These are phyloP conservation scores for Moniliella sp. DNA, from an alignment of 1,284 basidiomycete genomes.

Conservation along the genomic window DNA sequence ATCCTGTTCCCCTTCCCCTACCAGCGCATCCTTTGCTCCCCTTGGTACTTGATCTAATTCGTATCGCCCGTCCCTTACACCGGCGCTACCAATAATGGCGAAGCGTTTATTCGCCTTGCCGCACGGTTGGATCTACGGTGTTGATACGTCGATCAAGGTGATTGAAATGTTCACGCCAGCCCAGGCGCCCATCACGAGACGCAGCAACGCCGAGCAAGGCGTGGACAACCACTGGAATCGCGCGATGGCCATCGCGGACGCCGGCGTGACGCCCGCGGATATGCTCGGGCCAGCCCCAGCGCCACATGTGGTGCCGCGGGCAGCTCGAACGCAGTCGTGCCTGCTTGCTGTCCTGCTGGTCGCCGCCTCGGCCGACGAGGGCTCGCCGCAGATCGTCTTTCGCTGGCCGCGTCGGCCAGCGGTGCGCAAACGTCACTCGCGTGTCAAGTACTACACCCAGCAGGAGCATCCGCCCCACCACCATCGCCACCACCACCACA, in stretches of 20 bases:
- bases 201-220: not conserved
- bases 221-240: no score
- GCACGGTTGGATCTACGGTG: no score
- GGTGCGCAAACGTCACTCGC: slow-evolving; percentile 16
- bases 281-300: not conserved
- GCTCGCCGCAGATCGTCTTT: slow-evolving; percentile 21
- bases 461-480: not conserved
- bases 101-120: no score
- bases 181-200: not conserved
- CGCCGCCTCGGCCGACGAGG: slow-evolving; percentile 19
- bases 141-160: no score
- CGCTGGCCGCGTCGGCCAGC: slow-evolving; percentile 23
- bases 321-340: no score
- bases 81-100: no score
- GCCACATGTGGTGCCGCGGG: no score
- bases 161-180: not conserved
- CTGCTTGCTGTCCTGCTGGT: slow-evolving; percentile 27
- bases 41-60: no score
- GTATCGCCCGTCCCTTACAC: no score
- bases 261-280: not conserved
- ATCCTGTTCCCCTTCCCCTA: no score
- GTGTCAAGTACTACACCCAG: slow-evolving; percentile 20
- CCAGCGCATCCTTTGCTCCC: no score
- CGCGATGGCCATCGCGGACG: not conserved
- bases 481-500: not conserved